These are phyloP conservation scores for Mortierella sp. DNA, from an alignment of 371 early-diverging fungal species.

Conservation along the genomic window DNA sequence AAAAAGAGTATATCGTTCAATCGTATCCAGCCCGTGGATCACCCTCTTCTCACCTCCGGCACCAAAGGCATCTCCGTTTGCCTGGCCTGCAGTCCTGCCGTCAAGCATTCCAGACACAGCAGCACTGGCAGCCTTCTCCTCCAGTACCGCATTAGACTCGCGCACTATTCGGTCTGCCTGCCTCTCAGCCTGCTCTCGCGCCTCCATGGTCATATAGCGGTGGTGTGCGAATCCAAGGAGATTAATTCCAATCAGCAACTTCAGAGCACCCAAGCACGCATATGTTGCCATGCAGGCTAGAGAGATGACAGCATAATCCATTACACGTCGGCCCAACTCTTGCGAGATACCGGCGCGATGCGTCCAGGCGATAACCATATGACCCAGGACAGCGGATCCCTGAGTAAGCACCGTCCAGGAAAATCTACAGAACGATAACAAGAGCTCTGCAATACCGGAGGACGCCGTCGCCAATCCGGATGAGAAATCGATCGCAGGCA, in stretches of 20 bases:
- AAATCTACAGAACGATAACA: constrained; percentile 23
- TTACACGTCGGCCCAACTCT: constrained; percentile 27
- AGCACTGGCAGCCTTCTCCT: constrained; percentile 63
- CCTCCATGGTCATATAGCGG: constrained; percentile 69
- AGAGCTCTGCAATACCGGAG: constrained; percentile 10
- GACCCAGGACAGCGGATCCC: not conserved
- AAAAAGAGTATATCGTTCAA: constrained; percentile 92
- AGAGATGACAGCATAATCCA: constrained; percentile 33
- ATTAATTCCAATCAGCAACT: constrained; percentile 79
- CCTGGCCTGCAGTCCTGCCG: constrained; percentile 25
- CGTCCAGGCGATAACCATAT: constrained; percentile 17
- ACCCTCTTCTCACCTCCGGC: constrained; percentile 28
- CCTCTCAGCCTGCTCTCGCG: constrained; percentile 63
- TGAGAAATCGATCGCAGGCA: constrained; percentile 28
- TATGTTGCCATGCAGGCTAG: constrained; percentile 44
- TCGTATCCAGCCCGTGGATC: constrained; percentile 75
- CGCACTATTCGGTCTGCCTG: constrained; percentile 60
- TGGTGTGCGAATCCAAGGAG: constrained; percentile 77
- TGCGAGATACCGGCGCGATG: constrained; percentile 31
- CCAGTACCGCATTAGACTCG: constrained; percentile 65
- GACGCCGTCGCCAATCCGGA: constrained; percentile 24
- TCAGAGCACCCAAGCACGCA: constrained; percentile 70
- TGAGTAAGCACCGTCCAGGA: constrained; percentile 23
- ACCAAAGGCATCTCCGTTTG: constrained; percentile 27
- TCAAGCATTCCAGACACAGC: constrained; percentile 32